Conservation (phyloP, 2,329 filamentous ascomycete species). For the Hypoxylon sp. region DNA sequence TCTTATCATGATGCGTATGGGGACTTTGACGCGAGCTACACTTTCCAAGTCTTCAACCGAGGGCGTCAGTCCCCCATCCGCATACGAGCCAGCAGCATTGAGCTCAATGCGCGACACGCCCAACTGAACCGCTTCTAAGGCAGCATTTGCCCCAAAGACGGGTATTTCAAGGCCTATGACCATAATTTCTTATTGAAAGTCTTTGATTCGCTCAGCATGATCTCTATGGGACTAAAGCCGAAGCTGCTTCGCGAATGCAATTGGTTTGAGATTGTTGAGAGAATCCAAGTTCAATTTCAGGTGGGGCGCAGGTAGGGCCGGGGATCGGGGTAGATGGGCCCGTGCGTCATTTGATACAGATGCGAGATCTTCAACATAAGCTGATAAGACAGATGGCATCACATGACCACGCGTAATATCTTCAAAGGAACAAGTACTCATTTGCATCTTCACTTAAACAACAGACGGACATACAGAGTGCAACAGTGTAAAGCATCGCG, state of each 20-base stretch:
- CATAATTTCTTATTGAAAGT: slow-evolving; percentile 16
- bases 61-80: slow-evolving; percentile 65
- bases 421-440: background rate
- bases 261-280: background rate
- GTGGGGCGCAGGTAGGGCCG: background rate
- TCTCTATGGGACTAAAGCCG: background rate
- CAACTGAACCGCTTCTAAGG: slow-evolving; percentile 55
- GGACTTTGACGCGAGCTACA: slow-evolving; percentile 51
- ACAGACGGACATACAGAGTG: background rate
- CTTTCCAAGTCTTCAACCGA: slow-evolving; percentile 54
- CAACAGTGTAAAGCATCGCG: background rate
- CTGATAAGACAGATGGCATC: background rate
- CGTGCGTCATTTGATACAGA: background rate
- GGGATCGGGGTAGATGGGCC: background rate
- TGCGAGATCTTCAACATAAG: background rate
- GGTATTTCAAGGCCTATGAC: slow-evolving; percentile 63
- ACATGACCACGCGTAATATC: background rate
- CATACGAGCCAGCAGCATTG: slow-evolving; percentile 65
- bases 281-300: background rate
- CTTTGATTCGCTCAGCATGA: background rate
- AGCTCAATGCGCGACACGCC: slow-evolving; percentile 67
- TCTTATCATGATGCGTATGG: slow-evolving; percentile 68
- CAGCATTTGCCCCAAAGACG: slow-evolving; percentile 62
- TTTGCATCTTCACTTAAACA: background rate
- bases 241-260: background rate